These are phyloP conservation scores for Chaetomium sp. DNA, from an alignment of 2,329 filamentous ascomycete genomes.

Conservation along the genomic window DNA sequence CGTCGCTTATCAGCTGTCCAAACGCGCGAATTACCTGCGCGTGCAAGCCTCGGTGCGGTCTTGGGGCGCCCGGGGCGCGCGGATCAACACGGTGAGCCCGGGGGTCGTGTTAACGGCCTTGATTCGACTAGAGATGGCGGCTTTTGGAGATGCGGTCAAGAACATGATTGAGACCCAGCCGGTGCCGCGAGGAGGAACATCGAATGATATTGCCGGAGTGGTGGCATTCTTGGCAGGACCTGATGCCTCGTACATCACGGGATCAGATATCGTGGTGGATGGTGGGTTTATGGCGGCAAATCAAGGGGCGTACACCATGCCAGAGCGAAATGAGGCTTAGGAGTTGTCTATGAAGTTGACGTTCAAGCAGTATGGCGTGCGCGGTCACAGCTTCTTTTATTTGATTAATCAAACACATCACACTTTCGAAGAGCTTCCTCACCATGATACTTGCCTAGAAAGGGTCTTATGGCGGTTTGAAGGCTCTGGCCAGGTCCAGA, in stretches of 20 bases:
- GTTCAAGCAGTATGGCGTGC: too few species aligned
- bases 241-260: constrained; percentile 16
- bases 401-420: too few species aligned
- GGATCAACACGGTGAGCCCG: constrained; percentile 18
- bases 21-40: constrained; percentile 12
- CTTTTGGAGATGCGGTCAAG: not conserved
- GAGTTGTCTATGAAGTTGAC: not conserved
- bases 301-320: not conserved
- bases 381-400: too few species aligned
- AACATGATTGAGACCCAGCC: not conserved
- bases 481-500: too few species aligned
- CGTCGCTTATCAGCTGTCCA: constrained; percentile 12
- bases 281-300: constrained; percentile 15
- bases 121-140: constrained; percentile 5
- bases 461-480: too few species aligned
- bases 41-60: constrained; percentile 13
- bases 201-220: constrained; percentile 15
- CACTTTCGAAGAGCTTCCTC: too few species aligned
- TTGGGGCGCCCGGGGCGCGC: constrained; percentile 12
- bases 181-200: constrained; percentile 12
- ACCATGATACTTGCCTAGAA: too few species aligned
- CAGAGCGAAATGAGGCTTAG: not conserved
- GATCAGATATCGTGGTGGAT: constrained; percentile 14
- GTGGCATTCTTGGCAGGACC: constrained; percentile 17
- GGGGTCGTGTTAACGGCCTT: constrained; percentile 17